These are phyloP conservation scores for Globisporangium camurandrum DNA, from an alignment of 352 stramenopile species.

Conservation along the genomic window DNA sequence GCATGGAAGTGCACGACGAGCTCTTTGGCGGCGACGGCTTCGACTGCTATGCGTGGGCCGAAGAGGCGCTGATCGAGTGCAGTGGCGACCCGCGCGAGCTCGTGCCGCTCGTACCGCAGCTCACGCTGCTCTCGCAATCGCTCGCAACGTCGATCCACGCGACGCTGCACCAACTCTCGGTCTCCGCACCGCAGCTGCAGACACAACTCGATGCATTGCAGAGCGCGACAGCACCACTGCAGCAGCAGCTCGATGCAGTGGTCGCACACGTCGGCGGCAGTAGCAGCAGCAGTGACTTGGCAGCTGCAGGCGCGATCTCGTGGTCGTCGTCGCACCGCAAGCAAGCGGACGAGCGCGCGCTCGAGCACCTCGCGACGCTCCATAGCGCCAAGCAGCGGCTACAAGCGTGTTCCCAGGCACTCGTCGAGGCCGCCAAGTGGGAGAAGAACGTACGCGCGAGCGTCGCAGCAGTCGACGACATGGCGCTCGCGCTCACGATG, in stretches of 20 bases:
- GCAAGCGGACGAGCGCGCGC: slow-evolving; percentile 25
- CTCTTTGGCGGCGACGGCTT: slow-evolving; percentile 41
- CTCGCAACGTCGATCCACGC: slow-evolving; percentile 45
- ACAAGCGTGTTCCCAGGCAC: slow-evolving; percentile 50
- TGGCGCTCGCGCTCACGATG: neutral
- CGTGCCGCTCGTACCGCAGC: slow-evolving; percentile 37
- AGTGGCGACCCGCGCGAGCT: slow-evolving; percentile 23
- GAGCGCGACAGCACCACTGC: slow-evolving; percentile 28
- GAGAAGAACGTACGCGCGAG: slow-evolving; percentile 54
- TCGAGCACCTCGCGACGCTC: slow-evolving; percentile 51
- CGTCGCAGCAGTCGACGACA: slow-evolving; percentile 34
- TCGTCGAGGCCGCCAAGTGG: slow-evolving; percentile 65
- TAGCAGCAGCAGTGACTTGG: neutral
- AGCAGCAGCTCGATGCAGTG: slow-evolving; percentile 31
- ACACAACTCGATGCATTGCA: slow-evolving; percentile 44
- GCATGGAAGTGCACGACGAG: slow-evolving; percentile 33
- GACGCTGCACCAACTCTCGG: slow-evolving; percentile 51
- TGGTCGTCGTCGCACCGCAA: slow-evolving; percentile 11
- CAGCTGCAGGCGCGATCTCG: neutral
- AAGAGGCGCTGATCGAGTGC: slow-evolving; percentile 43
- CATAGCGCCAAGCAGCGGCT: slow-evolving; percentile 64
- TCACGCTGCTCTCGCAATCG: slow-evolving; percentile 53
- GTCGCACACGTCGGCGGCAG: slow-evolving; percentile 18
- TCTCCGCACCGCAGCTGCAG: slow-evolving; percentile 41
- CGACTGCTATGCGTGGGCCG: slow-evolving; percentile 65